A percentile compares a stretch with the other conserved stretches of the same genome.
Evolutionary conservation across 2,329 filamentous ascomycete species (phyloP).

Genomic region (Eutypella sp.): DNA sequence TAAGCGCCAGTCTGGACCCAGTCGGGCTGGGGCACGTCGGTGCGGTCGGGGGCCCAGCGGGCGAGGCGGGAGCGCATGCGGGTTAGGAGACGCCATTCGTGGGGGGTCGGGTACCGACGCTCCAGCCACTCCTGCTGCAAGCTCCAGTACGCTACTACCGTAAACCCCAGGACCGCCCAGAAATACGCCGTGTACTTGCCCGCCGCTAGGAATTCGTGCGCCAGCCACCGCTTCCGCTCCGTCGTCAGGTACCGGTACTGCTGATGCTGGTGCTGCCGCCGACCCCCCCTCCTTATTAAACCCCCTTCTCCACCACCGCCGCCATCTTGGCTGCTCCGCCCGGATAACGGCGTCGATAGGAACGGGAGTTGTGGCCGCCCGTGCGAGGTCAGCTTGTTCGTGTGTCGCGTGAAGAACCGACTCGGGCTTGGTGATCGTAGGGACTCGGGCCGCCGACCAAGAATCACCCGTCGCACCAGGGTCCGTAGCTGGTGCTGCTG

Average conservation of each 20-base stretch:
- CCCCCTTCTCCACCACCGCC: too few relatives aligned
- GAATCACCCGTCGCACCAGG: not conserved
- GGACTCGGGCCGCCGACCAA: not conserved
- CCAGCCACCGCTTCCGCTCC: conserved; percentile 65
- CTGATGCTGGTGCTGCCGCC: too few relatives aligned
- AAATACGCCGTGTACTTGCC: conserved; percentile 62
- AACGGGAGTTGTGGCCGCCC: conserved; percentile 46
- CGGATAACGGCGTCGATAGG: conserved; percentile 37
- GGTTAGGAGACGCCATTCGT: conserved; percentile 72
- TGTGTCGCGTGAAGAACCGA: conserved; percentile 55
- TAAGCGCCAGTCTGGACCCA: conserved; percentile 64
- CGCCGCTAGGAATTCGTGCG: conserved; percentile 64
- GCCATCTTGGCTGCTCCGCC: conserved; percentile 11
- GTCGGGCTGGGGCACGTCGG: conserved; percentile 51
- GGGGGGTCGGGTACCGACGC: conserved; percentile 71
- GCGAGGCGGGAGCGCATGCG: conserved; percentile 64
- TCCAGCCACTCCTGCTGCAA: conserved; percentile 72
- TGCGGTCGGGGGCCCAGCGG: conserved; percentile 51
- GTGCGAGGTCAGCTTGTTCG: conserved; percentile 35
- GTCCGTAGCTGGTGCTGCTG: not conserved
- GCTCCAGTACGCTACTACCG: conserved; percentile 58
- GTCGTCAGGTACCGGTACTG: conserved; percentile 74
- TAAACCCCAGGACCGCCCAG: conserved; percentile 58
- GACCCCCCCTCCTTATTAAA: too few relatives aligned
- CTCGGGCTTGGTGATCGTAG: not conserved